These are phyloP conservation scores for Ensete ventricosum DNA, from an alignment of 176 grass and related monocot species.

Conservation along the genomic window DNA sequence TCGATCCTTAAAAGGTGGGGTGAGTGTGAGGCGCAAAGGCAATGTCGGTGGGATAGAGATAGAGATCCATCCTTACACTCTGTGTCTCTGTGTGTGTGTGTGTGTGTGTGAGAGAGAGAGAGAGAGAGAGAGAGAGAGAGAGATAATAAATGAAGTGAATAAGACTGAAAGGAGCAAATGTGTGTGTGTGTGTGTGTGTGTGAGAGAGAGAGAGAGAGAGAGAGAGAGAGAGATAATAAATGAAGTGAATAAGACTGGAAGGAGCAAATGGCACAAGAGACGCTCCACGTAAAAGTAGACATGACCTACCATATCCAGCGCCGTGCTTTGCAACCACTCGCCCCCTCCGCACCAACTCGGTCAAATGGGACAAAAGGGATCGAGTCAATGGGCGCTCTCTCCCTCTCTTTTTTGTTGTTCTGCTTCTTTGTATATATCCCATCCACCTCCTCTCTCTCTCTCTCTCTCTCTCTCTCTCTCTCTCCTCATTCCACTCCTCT, in stretches of 20 bases:
- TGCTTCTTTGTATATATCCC: neutral
- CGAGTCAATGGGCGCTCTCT: slow-evolving; percentile 16
- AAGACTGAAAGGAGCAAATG: neutral
- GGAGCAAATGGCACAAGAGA: neutral
- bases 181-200: too few species aligned
- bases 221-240: neutral
- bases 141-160: neutral
- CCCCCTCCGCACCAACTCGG: slow-evolving; percentile 14
- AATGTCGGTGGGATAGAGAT: neutral
- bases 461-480: neutral
- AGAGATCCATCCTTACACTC: too few species aligned
- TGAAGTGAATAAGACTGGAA: neutral
- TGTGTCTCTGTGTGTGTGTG: too few species aligned
- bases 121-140: neutral
- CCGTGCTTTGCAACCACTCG: slow-evolving; percentile 4
- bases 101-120: neutral
- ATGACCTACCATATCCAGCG: slow-evolving; percentile 8
- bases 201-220: too few species aligned
- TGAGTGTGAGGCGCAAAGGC: neutral
- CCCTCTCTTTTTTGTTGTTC: neutral
- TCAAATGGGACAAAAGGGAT: slow-evolving; percentile 11
- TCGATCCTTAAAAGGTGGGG: neutral
- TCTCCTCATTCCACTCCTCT: neutral
- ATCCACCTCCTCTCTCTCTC: neutral
- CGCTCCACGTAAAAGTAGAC: slow-evolving; percentile 6